These are phyloP conservation scores for Paracoccidioides brasiliensis DNA, from an alignment of 2,329 filamentous ascomycete species.

Conservation along the genomic window DNA sequence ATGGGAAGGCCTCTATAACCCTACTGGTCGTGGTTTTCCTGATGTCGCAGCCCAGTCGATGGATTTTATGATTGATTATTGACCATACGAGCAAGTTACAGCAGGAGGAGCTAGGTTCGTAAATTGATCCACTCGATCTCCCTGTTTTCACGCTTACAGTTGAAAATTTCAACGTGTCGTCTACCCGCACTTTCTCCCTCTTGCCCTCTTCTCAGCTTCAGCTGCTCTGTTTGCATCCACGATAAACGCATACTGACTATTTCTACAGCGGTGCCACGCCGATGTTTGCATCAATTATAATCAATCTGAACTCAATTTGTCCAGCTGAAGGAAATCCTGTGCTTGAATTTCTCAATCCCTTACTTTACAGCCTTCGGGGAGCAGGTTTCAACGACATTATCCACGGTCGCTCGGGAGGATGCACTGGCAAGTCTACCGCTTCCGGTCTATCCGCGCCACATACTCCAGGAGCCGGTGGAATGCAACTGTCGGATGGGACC, in stretches of 20 bases:
- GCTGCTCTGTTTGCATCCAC: too few species aligned
- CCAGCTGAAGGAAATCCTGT: constrained; percentile 40
- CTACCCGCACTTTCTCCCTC: neutral
- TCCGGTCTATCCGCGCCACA: constrained; percentile 24
- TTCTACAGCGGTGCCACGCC: constrained; percentile 43
- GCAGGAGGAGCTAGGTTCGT: constrained; percentile 37
- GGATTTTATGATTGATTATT: constrained; percentile 28
- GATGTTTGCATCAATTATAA: constrained; percentile 49
- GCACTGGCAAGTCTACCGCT: constrained; percentile 27
- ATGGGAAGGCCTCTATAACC: constrained; percentile 37
- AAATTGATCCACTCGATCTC: neutral
- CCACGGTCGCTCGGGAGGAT: constrained; percentile 35
- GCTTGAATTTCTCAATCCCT: constrained; percentile 50
- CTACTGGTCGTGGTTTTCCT: constrained; percentile 45
- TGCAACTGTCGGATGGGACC: constrained; percentile 39
- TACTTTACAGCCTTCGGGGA: constrained; percentile 40
- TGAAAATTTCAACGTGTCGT: neutral
- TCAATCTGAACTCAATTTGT: constrained; percentile 51
- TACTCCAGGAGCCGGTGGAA: constrained; percentile 38
- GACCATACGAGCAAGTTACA: constrained; percentile 23
- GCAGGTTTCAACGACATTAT: constrained; percentile 39
- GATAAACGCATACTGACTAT: constrained; percentile 11
- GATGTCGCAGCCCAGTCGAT: constrained; percentile 47
- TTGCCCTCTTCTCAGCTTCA: too few species aligned
- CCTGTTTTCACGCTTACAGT: neutral